A percentile compares a stretch with the other conserved stretches of the same genome.
phyloP scores from a whole-genome alignment of 306 rosid species.

The Delonix regia region DNA sequence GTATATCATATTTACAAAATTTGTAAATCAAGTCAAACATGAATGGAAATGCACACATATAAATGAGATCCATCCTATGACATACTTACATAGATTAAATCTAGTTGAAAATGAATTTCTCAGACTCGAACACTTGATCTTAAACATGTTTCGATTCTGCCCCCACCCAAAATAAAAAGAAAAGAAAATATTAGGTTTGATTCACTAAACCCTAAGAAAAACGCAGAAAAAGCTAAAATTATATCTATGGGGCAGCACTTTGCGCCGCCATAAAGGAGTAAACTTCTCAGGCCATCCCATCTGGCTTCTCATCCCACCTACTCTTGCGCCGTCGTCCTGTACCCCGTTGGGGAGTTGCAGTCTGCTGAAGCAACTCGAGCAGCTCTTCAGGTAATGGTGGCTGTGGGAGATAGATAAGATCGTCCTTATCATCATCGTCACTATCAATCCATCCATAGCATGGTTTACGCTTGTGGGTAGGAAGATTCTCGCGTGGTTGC shows the following conservation, averaged over 20 bases:
- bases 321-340: conserved; percentile 40
- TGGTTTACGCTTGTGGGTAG: conserved; percentile 35
- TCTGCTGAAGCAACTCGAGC: conserved; percentile 27
- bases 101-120: neutral
- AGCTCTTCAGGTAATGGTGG: conserved; percentile 41
- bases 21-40: too few relatives aligned
- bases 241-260: too few relatives aligned
- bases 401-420: conserved; percentile 29
- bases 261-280: neutral
- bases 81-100: neutral
- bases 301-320: conserved; percentile 63
- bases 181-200: too few relatives aligned
- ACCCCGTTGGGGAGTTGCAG: conserved; percentile 6
- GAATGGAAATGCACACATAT: too few relatives aligned
- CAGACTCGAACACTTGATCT: too few relatives aligned
- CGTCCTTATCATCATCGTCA: conserved; percentile 2
- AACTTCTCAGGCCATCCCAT: conserved; percentile 25
- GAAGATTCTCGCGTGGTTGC: conserved; percentile 2
- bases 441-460: conserved; percentile 58
- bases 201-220: too few relatives aligned
- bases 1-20: neutral
- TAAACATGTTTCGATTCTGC: too few relatives aligned
- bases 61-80: neutral
- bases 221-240: too few relatives aligned
- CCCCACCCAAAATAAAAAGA: too few relatives aligned